These are phyloP conservation scores for Lippia alba DNA, from an alignment of 305 asterid species.

Conservation along the genomic window DNA sequence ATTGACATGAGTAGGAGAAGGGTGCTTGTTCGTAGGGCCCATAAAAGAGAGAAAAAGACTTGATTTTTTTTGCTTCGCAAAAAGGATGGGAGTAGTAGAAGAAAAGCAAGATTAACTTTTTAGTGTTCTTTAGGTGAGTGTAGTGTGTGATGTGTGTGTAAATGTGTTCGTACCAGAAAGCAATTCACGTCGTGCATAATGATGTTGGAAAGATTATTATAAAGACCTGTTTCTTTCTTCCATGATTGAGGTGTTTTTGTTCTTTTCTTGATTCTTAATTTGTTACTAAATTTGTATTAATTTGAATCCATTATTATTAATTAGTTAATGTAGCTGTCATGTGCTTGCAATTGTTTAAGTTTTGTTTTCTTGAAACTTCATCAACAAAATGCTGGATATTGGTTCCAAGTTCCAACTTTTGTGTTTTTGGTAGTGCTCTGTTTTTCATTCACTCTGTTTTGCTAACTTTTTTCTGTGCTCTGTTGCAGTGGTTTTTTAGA, in stretches of 20 bases:
- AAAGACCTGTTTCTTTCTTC: constrained; percentile 20
- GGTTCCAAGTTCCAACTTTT: too few species aligned
- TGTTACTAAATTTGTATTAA: neutral
- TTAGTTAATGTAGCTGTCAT: neutral
- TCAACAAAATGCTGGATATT: too few species aligned
- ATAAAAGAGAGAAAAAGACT: constrained; percentile 36
- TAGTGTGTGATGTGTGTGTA: too few species aligned
- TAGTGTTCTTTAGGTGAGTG: constrained; percentile 24
- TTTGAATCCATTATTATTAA: neutral
- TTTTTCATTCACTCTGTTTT: too few species aligned
- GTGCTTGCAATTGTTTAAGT: neutral
- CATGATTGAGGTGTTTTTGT: constrained; percentile 18
- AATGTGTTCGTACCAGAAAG: constrained; percentile 14
- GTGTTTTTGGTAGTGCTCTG: too few species aligned
- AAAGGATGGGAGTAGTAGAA: constrained; percentile 49
- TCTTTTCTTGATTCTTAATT: constrained; percentile 17
- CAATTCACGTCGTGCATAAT: constrained; percentile 12
- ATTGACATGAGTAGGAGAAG: constrained; percentile 46
- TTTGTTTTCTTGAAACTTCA: too few species aligned
- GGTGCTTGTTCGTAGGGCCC: constrained; percentile 53
- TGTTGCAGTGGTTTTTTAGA: too few species aligned
- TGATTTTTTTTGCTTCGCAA: constrained; percentile 14
- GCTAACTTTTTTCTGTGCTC: too few species aligned
- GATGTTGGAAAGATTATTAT: constrained; percentile 32
- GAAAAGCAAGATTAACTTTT: constrained; percentile 53